Base-by-base conservation (phyloP, 192 early-diverging fungal species). In the Podila clonocystis region DNA sequence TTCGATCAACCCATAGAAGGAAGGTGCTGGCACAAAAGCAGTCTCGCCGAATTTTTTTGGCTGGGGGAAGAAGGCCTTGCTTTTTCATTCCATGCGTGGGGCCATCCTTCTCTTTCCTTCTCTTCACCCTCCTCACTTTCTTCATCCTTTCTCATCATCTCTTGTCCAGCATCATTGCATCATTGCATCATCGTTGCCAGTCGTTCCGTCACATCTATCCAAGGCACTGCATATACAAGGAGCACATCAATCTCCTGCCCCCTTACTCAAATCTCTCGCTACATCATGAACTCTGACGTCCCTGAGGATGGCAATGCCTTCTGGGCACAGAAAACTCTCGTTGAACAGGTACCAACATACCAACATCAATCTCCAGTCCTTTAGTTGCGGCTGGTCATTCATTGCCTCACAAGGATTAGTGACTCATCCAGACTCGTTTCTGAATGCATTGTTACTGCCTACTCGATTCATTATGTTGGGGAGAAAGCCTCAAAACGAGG, bases 271-370 rank as follows among this genome's bases (percentile, higher is more conserved):
- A 0, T 19, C 60, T 20, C 19, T 15, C 31, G 26, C 0, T 31
- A 62, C 30, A 20, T 31, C 58, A 79, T 79, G 76, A 72, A 79
- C 65, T 41, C 58, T 20, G 76, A 79, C 49, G 70, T 59, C 67
- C 76, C 76, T 31, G 70, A 79, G 60, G 70, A 79, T 34, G 75
- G 64, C 31, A 76, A 76, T 61, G 70, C 76, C 76, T 79, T 79
- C 45, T 72, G 70, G 76, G 76, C 76, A 55, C 65, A 79, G 12
- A 79, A 79, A 61, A 61, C 76, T 9, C 52, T 65, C 17, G 49
- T 79, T 24, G 76, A 79, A 50, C 76, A 79, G 76, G 76, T 79
- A 72, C 38, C 31, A 28, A n/a, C n/a, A n/a, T n/a, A n/a, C n/a
- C n/a, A n/a, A 2, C 17, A 31, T 57, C 34, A 60, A 45, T 45